Evolutionary conservation across 2,329 filamentous ascomycete genomes (phyloP).

Genomic region (Clarireedia paspali): DNA sequence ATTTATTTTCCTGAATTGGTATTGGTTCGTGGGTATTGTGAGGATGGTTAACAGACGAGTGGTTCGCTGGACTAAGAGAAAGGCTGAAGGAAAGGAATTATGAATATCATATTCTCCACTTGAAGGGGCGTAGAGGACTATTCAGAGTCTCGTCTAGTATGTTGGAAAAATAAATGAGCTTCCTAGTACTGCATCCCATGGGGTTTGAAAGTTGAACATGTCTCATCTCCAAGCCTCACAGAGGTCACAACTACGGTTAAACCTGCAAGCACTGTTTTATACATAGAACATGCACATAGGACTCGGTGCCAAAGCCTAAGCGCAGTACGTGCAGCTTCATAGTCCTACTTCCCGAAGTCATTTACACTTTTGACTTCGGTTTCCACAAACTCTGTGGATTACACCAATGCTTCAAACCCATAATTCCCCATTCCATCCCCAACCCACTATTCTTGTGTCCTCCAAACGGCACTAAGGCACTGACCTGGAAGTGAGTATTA

Average conservation of each 20-base stretch:
- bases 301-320: neutral
- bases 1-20: neutral
- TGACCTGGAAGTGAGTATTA: slow-evolving; percentile 43
- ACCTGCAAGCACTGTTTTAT: neutral
- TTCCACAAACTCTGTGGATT: slow-evolving; percentile 7
- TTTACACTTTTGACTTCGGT: neutral
- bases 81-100: neutral
- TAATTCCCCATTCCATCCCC: slow-evolving; percentile 20
- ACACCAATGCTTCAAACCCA: slow-evolving; percentile 4
- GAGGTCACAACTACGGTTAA: neutral
- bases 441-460: slow-evolving; percentile 30
- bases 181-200: neutral
- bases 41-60: neutral
- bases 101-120: neutral
- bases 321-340: neutral
- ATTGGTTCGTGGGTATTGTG: neutral
- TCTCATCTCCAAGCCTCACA: too few relatives aligned
- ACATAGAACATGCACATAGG: neutral
- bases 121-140: neutral
- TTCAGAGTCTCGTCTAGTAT: neutral
- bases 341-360: neutral
- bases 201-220: neutral
- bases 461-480: slow-evolving; percentile 34
- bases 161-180: neutral
- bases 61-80: neutral